Evolutionary conservation across 257 asterid species (phyloP).

Genomic region (Paulownia fortunei): DNA sequence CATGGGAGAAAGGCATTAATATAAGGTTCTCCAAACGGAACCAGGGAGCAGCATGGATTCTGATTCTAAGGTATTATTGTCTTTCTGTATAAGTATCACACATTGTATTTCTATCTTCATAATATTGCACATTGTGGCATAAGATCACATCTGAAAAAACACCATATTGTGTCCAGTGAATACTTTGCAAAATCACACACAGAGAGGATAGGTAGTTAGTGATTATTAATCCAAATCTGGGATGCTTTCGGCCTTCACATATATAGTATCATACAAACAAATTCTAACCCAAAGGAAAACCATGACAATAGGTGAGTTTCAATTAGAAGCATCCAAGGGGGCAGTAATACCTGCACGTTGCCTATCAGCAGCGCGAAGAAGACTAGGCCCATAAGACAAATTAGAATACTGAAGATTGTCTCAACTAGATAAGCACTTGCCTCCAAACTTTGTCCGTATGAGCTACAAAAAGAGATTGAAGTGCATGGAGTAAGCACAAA

Average conservation of each 20-base stretch:
- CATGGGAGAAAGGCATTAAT: background rate
- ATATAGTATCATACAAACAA: too few species aligned
- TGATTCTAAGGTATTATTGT: background rate
- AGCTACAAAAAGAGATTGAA: conserved; percentile 49
- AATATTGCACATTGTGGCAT: background rate
- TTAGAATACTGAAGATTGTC: conserved; percentile 61
- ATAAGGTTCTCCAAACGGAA: background rate
- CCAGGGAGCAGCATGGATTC: background rate
- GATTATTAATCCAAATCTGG: too few species aligned
- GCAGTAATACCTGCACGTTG: conserved; percentile 72
- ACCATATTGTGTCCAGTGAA: too few species aligned
- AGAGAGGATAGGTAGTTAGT: too few species aligned
- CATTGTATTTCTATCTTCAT: background rate
- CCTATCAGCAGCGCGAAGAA: conserved; percentile 87
- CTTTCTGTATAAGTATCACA: background rate
- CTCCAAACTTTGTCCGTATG: conserved; percentile 74
- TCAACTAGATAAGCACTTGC: conserved; percentile 62
- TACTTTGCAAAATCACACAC: too few species aligned
- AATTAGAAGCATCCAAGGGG: background rate
- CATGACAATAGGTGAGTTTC: background rate
- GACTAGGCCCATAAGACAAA: conserved; percentile 83
- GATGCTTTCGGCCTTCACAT: too few species aligned
- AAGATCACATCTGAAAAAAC: background rate
- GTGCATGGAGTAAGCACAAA: conserved; percentile 3
- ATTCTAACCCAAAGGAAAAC: too few species aligned